Base-by-base conservation (phyloP, 176 grass and related monocot genomes). In the Saccharum spontaneum region DNA sequence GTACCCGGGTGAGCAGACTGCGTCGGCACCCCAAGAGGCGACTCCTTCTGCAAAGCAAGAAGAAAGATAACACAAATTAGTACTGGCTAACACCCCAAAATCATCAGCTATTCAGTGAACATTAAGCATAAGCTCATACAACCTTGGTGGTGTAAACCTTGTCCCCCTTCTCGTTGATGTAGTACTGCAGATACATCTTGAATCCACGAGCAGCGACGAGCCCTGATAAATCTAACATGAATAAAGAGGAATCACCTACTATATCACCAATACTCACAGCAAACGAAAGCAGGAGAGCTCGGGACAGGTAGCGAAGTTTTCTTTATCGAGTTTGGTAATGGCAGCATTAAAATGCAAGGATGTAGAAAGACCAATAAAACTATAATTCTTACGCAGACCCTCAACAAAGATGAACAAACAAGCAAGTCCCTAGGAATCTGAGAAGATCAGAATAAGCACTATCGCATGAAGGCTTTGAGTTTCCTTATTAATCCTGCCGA, bases 141-240 rank as follows among this genome's bases (percentile, higher is more conserved):
- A 94, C 94, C 92, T 99, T 99, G 70, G 97, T 99, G 70, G 97
- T 99, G 86, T 99, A 99, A 17, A 99, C 97, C 86, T 99, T 99
- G 45, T 86, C 91, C 1, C 97, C 97, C 73, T 99, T 96, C 78
- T 99, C 97, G 60, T 99, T 99, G 55, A 92, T 94, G 86, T 99
- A 99, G 79, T 68, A 96, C 78, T 96, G 97, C 22, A 99, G 91
- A 91, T 94, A 96, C 97, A 99, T 99, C 83, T 83, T 93, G 28
- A 82, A 49, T 62, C 38, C 23, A 68, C 38, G 48, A 11, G 13
- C 41, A n/a, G 34, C 16, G 73, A 30, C 36, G 16, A 60, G 67
- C 14, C 36, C 66, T 78, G 79, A 28, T 22, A 64, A 78, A 78
- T 77, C 7, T 8, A 55, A 11, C 33, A 8, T 34, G 5, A 64